Conservation (phyloP, 2,329 filamentous ascomycete species). For the Aspergillus calidoustus region DNA sequence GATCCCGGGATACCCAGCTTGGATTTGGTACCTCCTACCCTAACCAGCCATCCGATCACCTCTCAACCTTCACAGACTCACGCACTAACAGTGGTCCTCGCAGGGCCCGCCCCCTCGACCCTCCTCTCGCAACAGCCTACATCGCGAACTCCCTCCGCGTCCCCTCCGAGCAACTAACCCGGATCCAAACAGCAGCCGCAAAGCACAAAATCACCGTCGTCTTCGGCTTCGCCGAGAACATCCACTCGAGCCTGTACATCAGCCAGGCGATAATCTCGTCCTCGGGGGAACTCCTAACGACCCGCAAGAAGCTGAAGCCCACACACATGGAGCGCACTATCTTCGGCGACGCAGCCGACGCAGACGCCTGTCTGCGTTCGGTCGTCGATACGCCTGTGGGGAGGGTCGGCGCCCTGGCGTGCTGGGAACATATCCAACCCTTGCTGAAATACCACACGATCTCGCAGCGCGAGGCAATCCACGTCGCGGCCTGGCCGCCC, state of each 20-base stretch:
- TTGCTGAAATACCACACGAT: slow-evolving; percentile 55
- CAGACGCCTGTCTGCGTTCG: slow-evolving; percentile 38
- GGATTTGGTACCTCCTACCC: slow-evolving; percentile 42
- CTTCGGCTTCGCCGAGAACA: slow-evolving; percentile 51
- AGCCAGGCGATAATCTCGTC: slow-evolving; percentile 51
- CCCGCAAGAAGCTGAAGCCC: slow-evolving; percentile 57
- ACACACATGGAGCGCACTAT: slow-evolving; percentile 59
- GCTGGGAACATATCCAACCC: slow-evolving; percentile 59
- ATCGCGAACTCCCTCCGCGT: slow-evolving; percentile 37
- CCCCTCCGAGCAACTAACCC: slow-evolving; percentile 43
- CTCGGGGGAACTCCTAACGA: slow-evolving; percentile 45
- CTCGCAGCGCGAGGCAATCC: slow-evolving; percentile 51
- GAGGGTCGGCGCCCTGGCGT: slow-evolving; percentile 51
- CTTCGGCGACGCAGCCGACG: slow-evolving; percentile 52
- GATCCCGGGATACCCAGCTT: slow-evolving; percentile 61
- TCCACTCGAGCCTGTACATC: slow-evolving; percentile 49
- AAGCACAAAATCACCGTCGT: slow-evolving; percentile 48
- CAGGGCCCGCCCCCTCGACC: slow-evolving; percentile 41
- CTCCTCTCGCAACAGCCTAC: slow-evolving; percentile 36
- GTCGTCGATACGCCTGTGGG: slow-evolving; percentile 47
- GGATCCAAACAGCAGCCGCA: slow-evolving; percentile 40
- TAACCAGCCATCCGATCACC: background rate
- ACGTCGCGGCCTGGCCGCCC: slow-evolving; percentile 56
- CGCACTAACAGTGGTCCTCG: background rate
- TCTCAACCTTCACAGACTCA: background rate